Percentiles rank a stretch among this genome's conserved stretches.
phyloP scores from a whole-genome alignment of 106 monocot species.

The Allium cepa region DNA sequence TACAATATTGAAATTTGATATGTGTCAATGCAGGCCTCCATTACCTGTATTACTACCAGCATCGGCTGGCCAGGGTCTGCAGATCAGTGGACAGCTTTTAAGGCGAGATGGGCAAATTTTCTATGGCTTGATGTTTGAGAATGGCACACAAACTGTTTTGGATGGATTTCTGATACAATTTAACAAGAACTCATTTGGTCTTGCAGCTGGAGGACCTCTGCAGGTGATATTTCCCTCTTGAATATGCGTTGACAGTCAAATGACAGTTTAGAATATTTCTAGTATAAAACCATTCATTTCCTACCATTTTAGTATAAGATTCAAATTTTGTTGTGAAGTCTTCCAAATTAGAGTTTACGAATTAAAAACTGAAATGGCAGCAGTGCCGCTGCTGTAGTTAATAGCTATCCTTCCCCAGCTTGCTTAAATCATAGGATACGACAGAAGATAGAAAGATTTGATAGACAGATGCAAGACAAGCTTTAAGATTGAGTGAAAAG shows the following conservation, averaged over 20 bases:
- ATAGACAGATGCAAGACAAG: too few species aligned
- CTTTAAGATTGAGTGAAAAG: too few species aligned
- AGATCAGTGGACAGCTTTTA: slow-evolving; percentile 83
- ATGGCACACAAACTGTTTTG: slow-evolving; percentile 45
- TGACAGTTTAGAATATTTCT: background rate
- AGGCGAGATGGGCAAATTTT: slow-evolving; percentile 87
- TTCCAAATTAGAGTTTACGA: too few species aligned
- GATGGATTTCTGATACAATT: slow-evolving; percentile 99
- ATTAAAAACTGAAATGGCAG: too few species aligned
- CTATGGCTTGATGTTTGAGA: slow-evolving; percentile 72
- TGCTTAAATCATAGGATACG: too few species aligned
- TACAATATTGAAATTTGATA: too few species aligned
- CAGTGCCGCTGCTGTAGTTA: too few species aligned
- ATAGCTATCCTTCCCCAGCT: too few species aligned
- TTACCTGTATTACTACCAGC: slow-evolving; percentile 76
- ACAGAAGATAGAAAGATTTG: too few species aligned
- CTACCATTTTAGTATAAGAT: too few species aligned
- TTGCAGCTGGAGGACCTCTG: slow-evolving; percentile 70
- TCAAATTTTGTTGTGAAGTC: too few species aligned
- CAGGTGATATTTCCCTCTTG: slow-evolving; percentile 35
- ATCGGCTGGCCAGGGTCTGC: slow-evolving; percentile 87
- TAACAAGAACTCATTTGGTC: slow-evolving; percentile 95
- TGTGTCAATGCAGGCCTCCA: slow-evolving; percentile 38
- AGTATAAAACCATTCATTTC: too few species aligned
- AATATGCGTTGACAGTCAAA: background rate